Base-by-base conservation (phyloP, 2,329 filamentous ascomycete species). In the Aspergillus sp. region DNA sequence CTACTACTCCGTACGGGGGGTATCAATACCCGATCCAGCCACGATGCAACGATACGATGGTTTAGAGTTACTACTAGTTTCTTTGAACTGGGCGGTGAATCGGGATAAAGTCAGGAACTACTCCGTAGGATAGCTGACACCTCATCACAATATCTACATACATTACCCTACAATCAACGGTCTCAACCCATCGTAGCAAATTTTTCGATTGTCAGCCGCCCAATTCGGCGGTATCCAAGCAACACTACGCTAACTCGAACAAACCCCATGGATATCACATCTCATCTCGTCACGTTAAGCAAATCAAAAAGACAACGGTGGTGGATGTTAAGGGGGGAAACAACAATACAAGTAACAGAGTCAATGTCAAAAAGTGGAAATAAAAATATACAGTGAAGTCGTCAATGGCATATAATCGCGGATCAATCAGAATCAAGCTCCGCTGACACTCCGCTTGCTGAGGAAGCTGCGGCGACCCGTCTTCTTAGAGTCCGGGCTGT, bases 391-490 rank as follows among this genome's bases (percentile, higher is more conserved):
- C 60, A 50, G 52, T 54, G 5, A 60, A 21, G 57, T 58, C 47
- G 51, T 57, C 56, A 57, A 58, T 32, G 23, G 54, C 57, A 58
- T 55, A 21, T 52, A 52, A 57, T 36, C 17, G 8, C 17, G 17
- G 17, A 21, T 21, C 41, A 19, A 19, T 19, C 17, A 19, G 32
- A 36, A 44, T 57, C 62, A 75, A 36, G 63, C 70, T 15, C 74
- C 73, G 56, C 75, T 76, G 27, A 68, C 71, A 63, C 74, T 76
- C 48, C 80, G 73, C 67, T 81, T 78, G 55, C 75, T 75, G 61
- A 83, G 70, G 65, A 84, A 76, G 54, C 80, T 80, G 57, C 81
- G 77, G 52, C 80, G 75, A 38, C 73, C 59, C 52, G 67, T 69
- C 65, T 77, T 80, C 56, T 72, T 74, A 36, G 75, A 78, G 47